phyloP scores from a whole-genome alignment of 148 eudicot genomes.

The Bassia scoparia region DNA sequence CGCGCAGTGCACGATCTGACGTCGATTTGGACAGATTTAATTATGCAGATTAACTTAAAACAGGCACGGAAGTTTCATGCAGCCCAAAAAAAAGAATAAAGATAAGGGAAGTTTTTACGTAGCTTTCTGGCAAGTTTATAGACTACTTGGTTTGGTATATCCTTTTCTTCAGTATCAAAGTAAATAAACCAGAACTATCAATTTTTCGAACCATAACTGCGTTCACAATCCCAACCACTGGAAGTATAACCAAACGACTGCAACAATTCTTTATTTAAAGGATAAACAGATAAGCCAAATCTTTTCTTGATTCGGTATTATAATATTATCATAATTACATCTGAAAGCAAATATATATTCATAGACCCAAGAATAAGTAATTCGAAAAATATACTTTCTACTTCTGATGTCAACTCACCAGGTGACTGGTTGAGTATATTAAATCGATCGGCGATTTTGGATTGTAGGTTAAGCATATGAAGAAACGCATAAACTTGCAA shows the following conservation, averaged over 20 bases:
- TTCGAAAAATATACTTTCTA: no score
- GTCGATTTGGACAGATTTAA: neutral
- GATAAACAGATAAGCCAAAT: neutral
- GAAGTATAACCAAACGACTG: neutral
- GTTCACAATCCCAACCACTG: slow-evolving; percentile 9
- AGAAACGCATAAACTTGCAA: no score
- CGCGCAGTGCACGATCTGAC: neutral
- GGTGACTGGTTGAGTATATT: no score
- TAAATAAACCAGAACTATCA: slow-evolving; percentile 20
- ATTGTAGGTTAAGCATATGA: no score
- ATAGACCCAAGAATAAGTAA: no score
- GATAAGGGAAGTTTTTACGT: slow-evolving; percentile 5
- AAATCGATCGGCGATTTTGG: no score
- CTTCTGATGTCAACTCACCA: no score
- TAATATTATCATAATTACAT: no score
- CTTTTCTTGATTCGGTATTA: no score
- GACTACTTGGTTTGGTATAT: neutral
- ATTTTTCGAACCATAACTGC: slow-evolving; percentile 1
- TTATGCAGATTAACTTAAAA: neutral
- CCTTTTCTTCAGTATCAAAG: slow-evolving; percentile 3
- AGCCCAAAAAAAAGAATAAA: neutral
- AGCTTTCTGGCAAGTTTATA: slow-evolving; percentile 26
- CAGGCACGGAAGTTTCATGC: neutral
- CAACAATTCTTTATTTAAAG: neutral
- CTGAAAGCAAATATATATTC: no score